These are phyloP conservation scores for Naganishia cerealis DNA, from an alignment of 1,284 basidiomycete species.

Conservation along the genomic window DNA sequence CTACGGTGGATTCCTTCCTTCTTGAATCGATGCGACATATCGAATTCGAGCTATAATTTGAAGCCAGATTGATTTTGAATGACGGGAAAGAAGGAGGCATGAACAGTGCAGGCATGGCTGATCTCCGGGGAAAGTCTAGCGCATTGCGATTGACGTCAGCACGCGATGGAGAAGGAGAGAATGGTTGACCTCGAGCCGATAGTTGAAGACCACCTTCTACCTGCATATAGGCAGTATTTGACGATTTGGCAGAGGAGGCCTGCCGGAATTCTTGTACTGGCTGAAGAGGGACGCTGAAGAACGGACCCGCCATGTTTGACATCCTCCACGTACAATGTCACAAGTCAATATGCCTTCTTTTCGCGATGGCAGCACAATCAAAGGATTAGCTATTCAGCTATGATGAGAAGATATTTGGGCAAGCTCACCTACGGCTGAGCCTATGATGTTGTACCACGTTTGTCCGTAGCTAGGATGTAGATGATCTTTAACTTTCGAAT, in stretches of 20 bases:
- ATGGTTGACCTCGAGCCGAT: neutral
- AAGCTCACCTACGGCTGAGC: too few species aligned
- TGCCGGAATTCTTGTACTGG: slow-evolving; percentile 2
- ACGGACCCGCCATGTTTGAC: slow-evolving; percentile 10
- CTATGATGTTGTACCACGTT: too few species aligned
- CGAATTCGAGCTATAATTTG: slow-evolving; percentile 20
- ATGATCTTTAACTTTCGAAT: neutral
- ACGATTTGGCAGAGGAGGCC: neutral
- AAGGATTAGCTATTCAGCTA: neutral
- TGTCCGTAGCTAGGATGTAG: too few species aligned
- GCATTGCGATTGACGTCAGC: slow-evolving; percentile 5
- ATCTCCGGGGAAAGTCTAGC: slow-evolving; percentile 3
- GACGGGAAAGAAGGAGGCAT: slow-evolving; percentile 25
- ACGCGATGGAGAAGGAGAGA: slow-evolving; percentile 4
- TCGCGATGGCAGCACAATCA: neutral
- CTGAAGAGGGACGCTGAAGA: slow-evolving; percentile 12
- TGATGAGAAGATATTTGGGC: too few species aligned
- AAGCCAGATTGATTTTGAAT: slow-evolving; percentile 19
- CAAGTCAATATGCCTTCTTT: neutral
- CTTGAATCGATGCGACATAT: slow-evolving; percentile 14
- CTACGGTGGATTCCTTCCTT: neutral
- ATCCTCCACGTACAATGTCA: neutral
- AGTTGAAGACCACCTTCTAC: neutral
- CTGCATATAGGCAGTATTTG: neutral
- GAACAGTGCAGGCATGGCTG: slow-evolving; percentile 21